phyloP scores from a whole-genome alignment of 306 rosid genomes.

The Gastrolobium bilobum region DNA sequence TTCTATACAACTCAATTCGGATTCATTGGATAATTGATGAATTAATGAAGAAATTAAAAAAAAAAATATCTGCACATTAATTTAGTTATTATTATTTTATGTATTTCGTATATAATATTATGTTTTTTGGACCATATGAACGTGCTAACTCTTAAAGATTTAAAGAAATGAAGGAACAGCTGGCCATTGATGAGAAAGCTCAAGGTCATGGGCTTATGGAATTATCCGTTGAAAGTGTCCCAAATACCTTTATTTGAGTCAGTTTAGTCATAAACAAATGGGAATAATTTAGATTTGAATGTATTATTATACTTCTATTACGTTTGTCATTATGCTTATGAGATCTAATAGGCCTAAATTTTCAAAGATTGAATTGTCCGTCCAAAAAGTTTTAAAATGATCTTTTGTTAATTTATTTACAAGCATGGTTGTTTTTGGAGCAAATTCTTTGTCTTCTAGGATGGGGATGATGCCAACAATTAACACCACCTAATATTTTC shows the following conservation, averaged over 20 bases:
- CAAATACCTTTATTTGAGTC: background rate
- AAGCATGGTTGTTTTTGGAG: constrained; percentile 35
- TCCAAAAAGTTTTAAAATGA: constrained; percentile 28
- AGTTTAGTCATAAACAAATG: constrained; percentile 20
- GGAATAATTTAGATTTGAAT: background rate
- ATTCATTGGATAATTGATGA: too few relatives aligned
- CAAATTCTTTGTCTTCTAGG: constrained; percentile 36
- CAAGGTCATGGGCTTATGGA: background rate
- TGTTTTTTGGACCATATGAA: background rate
- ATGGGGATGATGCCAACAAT: background rate
- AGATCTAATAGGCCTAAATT: background rate
- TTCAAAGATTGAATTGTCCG: constrained; percentile 39
- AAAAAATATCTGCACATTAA: background rate
- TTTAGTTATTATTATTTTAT: background rate
- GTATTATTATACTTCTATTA: background rate
- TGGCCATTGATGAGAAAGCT: constrained; percentile 11
- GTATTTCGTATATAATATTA: background rate
- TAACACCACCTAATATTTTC: constrained; percentile 17
- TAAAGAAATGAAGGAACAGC: constrained; percentile 28
- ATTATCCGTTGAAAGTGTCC: constrained; percentile 21
- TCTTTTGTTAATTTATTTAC: background rate
- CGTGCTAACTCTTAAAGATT: constrained; percentile 10
- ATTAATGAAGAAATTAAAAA: too few relatives aligned
- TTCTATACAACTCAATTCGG: too few relatives aligned
- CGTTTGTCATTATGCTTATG: constrained; percentile 14